These are phyloP conservation scores for Clarireedia paspali DNA, from an alignment of 2,329 filamentous ascomycete species.

Conservation along the genomic window DNA sequence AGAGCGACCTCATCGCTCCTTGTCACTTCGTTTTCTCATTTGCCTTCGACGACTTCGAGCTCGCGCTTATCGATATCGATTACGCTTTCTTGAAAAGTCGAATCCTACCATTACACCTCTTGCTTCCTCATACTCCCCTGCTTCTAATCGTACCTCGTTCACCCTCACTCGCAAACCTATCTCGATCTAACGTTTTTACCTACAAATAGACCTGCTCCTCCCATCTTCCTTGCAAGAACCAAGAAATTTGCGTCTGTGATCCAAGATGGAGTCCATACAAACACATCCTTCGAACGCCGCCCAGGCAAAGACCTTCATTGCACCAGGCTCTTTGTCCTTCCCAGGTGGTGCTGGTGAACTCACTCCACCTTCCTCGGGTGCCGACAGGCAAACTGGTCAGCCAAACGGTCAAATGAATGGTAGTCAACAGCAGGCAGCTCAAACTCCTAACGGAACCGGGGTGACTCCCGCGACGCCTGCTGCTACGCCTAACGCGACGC, in stretches of 20 bases:
- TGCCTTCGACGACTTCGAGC: slow-evolving; percentile 3
- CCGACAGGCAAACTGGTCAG: slow-evolving; percentile 48
- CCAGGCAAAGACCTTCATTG: slow-evolving; percentile 94
- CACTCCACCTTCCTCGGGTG: slow-evolving; percentile 69
- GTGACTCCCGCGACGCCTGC: slow-evolving; percentile 86
- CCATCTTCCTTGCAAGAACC: slow-evolving; percentile 7
- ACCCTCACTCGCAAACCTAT: neutral
- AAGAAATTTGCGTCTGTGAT: slow-evolving; percentile 17
- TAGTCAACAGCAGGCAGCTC: slow-evolving; percentile 47
- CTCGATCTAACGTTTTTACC: slow-evolving; percentile 23
- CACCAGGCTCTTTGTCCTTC: slow-evolving; percentile 85
- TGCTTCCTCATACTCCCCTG: neutral
- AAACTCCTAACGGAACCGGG: slow-evolving; percentile 61
- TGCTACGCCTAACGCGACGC: slow-evolving; percentile 75
- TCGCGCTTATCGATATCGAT: slow-evolving; percentile 7
- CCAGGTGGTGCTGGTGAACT: slow-evolving; percentile 77
- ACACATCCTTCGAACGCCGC: slow-evolving; percentile 86
- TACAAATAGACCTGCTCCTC: slow-evolving; percentile 22
- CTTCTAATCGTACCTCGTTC: neutral
- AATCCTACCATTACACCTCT: slow-evolving; percentile 7
- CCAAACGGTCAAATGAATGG: slow-evolving; percentile 42
- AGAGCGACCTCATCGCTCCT: neutral
- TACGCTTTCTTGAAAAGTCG: slow-evolving; percentile 11
- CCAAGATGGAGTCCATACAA: slow-evolving; percentile 74
- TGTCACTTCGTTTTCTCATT: slow-evolving; percentile 7